These are phyloP conservation scores for Trichoderma polysporum DNA, from an alignment of 2,329 filamentous ascomycete species.

Conservation along the genomic window DNA sequence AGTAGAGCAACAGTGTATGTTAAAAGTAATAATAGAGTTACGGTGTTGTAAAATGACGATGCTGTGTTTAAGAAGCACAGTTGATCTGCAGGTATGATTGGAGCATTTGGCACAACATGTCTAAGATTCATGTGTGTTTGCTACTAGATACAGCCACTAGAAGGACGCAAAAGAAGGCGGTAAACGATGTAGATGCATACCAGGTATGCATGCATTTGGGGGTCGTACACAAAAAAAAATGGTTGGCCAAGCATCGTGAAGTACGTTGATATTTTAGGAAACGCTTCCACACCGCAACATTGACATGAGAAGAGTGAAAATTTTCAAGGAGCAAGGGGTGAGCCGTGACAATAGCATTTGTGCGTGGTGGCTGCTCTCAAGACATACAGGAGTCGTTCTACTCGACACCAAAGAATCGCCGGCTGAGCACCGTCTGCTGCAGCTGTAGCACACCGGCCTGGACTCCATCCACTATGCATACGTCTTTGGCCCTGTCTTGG, in stretches of 20 bases:
- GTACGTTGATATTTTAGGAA: neutral
- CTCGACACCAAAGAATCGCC: conserved; percentile 36
- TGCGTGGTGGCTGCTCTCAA: neutral
- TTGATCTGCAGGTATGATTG: neutral
- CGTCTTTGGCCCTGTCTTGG: conserved; percentile 13
- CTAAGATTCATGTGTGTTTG: neutral
- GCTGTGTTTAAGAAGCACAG: conserved; percentile 10
- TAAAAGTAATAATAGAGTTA: neutral
- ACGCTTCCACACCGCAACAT: conserved; percentile 1
- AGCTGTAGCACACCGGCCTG: conserved; percentile 66
- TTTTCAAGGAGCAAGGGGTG: neutral
- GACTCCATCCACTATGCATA: conserved; percentile 75
- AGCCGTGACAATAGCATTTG: neutral
- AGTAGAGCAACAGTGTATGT: neutral
- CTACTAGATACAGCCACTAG: neutral
- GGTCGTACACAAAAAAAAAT: neutral
- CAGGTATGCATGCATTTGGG: conserved; percentile 7
- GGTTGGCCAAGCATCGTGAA: neutral
- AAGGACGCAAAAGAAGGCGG: neutral
- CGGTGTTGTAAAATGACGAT: neutral
- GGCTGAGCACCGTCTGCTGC: conserved; percentile 52
- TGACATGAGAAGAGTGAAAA: neutral
- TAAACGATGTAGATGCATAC: neutral
- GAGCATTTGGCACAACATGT: conserved; percentile 1
- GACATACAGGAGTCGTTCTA: neutral